These are phyloP conservation scores for Cytospora schulzeri DNA, from an alignment of 2,329 filamentous ascomycete species.

Conservation along the genomic window DNA sequence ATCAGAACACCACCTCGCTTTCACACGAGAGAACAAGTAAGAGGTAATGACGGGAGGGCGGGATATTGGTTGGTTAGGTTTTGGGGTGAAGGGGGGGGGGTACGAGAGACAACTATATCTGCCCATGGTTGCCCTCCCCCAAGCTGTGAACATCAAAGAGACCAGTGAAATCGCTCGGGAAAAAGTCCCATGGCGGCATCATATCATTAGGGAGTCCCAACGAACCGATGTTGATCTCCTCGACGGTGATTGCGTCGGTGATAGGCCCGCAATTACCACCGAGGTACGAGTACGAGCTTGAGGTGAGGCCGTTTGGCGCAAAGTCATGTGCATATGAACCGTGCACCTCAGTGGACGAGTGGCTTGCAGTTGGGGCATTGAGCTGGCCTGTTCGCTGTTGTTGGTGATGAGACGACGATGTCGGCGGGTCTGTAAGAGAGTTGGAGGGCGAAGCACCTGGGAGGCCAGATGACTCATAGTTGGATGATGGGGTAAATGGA, in stretches of 20 bases:
- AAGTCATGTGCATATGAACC: constrained; percentile 33
- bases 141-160: constrained; percentile 46
- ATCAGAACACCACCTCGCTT: not conserved
- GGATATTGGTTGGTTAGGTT: no score
- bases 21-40: not conserved
- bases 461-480: constrained; percentile 47
- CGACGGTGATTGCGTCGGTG: constrained; percentile 66
- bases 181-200: constrained; percentile 72
- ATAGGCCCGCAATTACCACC: constrained; percentile 33
- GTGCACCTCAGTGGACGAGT: constrained; percentile 14
- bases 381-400: constrained; percentile 26
- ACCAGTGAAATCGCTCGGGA: constrained; percentile 66
- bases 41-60: no score
- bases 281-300: constrained; percentile 37
- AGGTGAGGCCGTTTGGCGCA: constrained; percentile 33
- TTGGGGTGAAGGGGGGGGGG: no score
- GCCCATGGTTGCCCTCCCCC: constrained; percentile 4
- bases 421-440: constrained; percentile 41
- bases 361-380: constrained; percentile 16
- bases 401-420: constrained; percentile 19
- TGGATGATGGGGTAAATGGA: constrained; percentile 45
- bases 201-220: constrained; percentile 65
- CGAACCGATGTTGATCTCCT: constrained; percentile 74
- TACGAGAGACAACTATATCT: constrained; percentile 13
- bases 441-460: constrained; percentile 45